These are phyloP conservation scores for Phallus indusiatus DNA, from an alignment of 768 basidiomycete species.

Conservation along the genomic window DNA sequence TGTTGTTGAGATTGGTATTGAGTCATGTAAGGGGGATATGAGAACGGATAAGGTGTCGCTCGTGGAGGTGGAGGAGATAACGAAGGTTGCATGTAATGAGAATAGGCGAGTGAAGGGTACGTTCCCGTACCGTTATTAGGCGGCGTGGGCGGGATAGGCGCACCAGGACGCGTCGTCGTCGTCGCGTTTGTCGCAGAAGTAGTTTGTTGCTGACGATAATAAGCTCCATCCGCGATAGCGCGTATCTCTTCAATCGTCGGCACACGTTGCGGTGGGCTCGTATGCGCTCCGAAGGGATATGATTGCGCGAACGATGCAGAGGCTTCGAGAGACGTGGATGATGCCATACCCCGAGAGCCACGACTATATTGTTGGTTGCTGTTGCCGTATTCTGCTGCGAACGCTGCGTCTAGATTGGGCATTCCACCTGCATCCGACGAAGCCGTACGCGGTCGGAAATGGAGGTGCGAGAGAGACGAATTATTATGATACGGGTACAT, in stretches of 20 bases:
- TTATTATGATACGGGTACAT: background rate
- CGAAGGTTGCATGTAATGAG: conserved; percentile 23
- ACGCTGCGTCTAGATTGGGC: conserved; percentile 1
- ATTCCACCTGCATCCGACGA: conserved; percentile 11
- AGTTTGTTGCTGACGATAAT: too few relatives aligned
- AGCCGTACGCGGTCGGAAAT: conserved; percentile 11
- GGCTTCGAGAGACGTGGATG: background rate
- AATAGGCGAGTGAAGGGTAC: conserved; percentile 52
- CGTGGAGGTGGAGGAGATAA: conserved; percentile 47
- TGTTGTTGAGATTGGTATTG: too few relatives aligned
- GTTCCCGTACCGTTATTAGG: conserved; percentile 53
- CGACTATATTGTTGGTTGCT: background rate
- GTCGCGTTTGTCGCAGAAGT: too few relatives aligned
- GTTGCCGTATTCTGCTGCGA: background rate
- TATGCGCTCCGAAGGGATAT: background rate
- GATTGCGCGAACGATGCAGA: background rate
- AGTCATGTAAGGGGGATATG: conserved; percentile 35
- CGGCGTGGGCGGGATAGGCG: conserved; percentile 73
- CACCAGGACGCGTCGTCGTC: conserved; percentile 54
- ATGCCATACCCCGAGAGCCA: background rate
- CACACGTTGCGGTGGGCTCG: background rate
- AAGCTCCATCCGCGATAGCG: conserved; percentile 47
- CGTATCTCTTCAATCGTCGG: conserved; percentile 43
- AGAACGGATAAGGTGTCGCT: conserved; percentile 75
- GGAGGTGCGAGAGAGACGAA: background rate